Base-by-base conservation (phyloP, 345 rosid genomes). In the Populus ilicifolia region DNA sequence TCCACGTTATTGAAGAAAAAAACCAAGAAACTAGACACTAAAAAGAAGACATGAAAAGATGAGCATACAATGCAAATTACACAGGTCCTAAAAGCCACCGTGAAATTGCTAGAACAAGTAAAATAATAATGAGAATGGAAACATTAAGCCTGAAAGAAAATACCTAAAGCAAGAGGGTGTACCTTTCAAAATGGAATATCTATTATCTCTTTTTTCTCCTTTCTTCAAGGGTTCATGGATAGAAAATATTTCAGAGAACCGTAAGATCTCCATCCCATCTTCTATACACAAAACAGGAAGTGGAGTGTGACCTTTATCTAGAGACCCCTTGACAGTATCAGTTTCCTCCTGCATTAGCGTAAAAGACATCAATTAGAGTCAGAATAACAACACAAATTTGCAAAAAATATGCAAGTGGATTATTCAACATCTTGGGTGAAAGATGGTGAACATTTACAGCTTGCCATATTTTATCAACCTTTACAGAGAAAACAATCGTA, bases 161-260 rank as follows among this genome's bases (percentile, higher is more conserved):
- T 54, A 46, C 61, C 23, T 43, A 36, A 80, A 72, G 71, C 43
- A 81, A 73, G 80, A 72, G 12, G 69, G 61, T 74, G 64, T 85
- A 92, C 99, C 99, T 90, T 79, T 90, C 77, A 80, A 82, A 63
- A 86, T 78, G 68, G 81, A 80, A 77, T 89, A 83, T 83, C 88
- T 85, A 62, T 75, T 88, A 29, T 89, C 98, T 85, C 90, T 87
- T 86, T 86, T 93, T 62, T 81, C 85, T 36, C 75, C 82, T 81
- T 82, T 92, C 90, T 88, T 89, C 80, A 88, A 81, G 76, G 93
- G 91, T 80, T 92, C 91, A 72, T 91, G 94, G 72, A 91, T 87
- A 82, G 94, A 97, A 87, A 96, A 96, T 77, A 96, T 96, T 89
- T 96, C 93, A 21, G 99, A 96, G 86, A 96, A 93, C 59, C 90